Base-by-base conservation (phyloP, 495 filamentous ascomycete species). In the Hypoxylon trugodes region DNA sequence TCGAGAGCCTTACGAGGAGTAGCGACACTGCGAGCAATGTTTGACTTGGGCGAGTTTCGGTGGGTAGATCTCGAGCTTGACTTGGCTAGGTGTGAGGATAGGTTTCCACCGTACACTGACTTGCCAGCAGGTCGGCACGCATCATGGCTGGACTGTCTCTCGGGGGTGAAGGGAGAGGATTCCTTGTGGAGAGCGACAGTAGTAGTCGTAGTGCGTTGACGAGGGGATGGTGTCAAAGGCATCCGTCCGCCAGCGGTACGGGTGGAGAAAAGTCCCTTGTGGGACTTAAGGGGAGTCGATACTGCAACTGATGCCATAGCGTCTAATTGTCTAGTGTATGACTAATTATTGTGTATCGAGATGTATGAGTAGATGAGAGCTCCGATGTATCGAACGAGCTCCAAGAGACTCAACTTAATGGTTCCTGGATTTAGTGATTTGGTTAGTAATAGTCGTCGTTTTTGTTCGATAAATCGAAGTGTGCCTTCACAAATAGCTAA, bases 221-320 rank as follows among this genome's bases (percentile, higher is more conserved):
- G 87, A 36, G 95, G 96, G 2, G 95, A 97, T 9, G 95, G 96
- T 0, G 95, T 97, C 68, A 97, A 78, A 61, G 94, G 93, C 84
- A 96, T 92, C 46, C 96, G 91, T 70, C 93, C 92, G 73, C 93
- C 94, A 69, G 92, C 95, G 69, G 92, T 94, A 74, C 91, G 92
- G 64, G 89, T 86, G 56, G 91, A 94, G 81, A 98, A 97, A 69
- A 97, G 83, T 50, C 91, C 91, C 76, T 89, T 86, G 76, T 96
- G 94, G 82, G 89, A 93, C 84, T 96, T 97, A 73, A 94, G 81
- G 35, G 95, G 95, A 54, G 95, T 98, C 52, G 90, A 90, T 73
- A 97, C 89, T 69, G 89, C 83, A 76, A 87, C 84, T 71, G 91
- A 90, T 74, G 95, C 92, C 95, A 98, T 98, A 70, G 66, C 84